Evolutionary conservation across 2,329 filamentous ascomycete genomes (phyloP), one percentile per base, ranked within the genome.

Genomic region (Xylaria sp.): DNA sequence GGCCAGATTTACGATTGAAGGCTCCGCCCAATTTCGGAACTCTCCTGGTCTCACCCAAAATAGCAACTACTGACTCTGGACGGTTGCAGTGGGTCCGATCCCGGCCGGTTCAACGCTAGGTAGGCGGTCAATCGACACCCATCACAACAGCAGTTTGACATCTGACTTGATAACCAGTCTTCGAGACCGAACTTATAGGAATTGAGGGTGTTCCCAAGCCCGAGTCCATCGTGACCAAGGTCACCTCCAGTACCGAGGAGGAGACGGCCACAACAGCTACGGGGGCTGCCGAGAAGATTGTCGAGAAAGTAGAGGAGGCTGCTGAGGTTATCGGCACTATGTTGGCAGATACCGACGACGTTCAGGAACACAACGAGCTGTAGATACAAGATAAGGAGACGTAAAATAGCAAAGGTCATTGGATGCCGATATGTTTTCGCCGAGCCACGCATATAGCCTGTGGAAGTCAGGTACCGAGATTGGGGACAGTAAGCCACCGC

Each of bases 111-210:
- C 92, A 74, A 97, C 93, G 67, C 82, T 98, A 77, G 85, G 91
- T 92, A 86, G 54, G 86, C 75, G 62, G 37, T 37, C 46, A 32
- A 37, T 39, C 23, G 52, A 37, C 12, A 25, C 41, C 41, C 15
- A 7, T 8, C n/a, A 13, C 13, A 51, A 4, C 32, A n/a, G 3
- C 15, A 7, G 34, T 54, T 20, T 6, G 13, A 50, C 50, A 50
- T 61, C 55, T 76, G 23, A 73, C 68, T 2, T 20, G 60, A 37
- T 8, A 48, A 70, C 55, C 76, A 92, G 89, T 98, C 63, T 98
- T 98, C 79, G 93, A 97, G 84, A 97, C 94, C 55, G 94, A 97
- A 83, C 84, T 98, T 74, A 85, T 98, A 76, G 91, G 88, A 65
- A 98, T 98, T 78, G 85, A 90, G 18, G 94, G 94, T 37, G 92